Percentiles rank a stretch among this genome's conserved stretches.
Conservation (phyloP, 495 filamentous ascomycete genomes). For the Neurospora sp. region DNA sequence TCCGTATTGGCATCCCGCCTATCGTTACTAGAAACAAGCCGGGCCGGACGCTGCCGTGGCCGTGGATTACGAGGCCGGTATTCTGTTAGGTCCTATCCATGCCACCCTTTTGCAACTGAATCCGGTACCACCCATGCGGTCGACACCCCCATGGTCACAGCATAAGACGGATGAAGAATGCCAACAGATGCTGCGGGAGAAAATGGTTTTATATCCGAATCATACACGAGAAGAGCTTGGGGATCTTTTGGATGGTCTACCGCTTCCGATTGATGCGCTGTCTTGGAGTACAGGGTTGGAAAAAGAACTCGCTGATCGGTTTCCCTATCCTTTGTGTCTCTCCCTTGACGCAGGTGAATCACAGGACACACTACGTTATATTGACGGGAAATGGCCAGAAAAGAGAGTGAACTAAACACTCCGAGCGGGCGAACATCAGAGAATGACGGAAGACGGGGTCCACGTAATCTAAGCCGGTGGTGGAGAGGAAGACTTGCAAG, state of each 20-base stretch:
- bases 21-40: not conserved
- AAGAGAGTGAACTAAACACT: not conserved
- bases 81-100: rapidly evolving
- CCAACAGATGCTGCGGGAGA: not conserved
- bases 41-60: not conserved
- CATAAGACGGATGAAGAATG: too few relatives aligned
- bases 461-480: not conserved
- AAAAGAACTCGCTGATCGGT: not conserved
- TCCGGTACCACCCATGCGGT: not conserved
- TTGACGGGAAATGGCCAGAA: not conserved
- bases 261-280: not conserved
- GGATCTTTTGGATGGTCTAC: not conserved
- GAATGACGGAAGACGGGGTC: not conserved
- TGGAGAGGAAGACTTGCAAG: not conserved
- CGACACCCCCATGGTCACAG: not conserved
- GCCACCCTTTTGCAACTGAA: not conserved
- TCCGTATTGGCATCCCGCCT: not conserved
- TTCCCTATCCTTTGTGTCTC: not conserved
- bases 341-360: not conserved
- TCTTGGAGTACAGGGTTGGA: not conserved
- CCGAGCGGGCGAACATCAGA: not conserved
- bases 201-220: not conserved
- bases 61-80: not conserved
- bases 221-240: not conserved
- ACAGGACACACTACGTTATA: too few relatives aligned